Evolutionary conservation across 73 alveolate species (phyloP).

Genomic region (Stentor coeruleus): DNA sequence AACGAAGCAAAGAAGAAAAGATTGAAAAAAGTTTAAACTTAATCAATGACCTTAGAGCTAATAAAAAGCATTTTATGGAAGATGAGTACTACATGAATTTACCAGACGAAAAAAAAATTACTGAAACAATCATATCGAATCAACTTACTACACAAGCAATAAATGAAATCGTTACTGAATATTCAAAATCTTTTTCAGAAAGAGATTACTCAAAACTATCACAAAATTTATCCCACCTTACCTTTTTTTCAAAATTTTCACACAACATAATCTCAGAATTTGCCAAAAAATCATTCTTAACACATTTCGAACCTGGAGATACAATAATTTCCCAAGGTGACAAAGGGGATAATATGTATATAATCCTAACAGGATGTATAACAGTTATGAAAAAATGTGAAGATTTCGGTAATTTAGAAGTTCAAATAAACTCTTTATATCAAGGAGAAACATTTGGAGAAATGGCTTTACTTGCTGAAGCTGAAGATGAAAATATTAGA

Average conservation of each 20-base stretch:
- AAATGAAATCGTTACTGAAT: neutral
- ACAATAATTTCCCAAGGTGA: neutral
- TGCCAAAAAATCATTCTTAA: neutral
- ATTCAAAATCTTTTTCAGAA: neutral
- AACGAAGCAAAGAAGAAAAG: neutral
- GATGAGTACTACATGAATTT: neutral
- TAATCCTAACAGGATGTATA: neutral
- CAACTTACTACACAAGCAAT: neutral
- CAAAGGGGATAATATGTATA: conserved; percentile 2
- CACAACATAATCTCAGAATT: neutral
- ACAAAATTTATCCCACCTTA: neutral
- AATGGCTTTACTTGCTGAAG: neutral
- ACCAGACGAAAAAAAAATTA: neutral
- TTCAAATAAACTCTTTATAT: neutral
- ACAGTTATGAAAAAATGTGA: neutral
- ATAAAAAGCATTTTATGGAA: too few species aligned
- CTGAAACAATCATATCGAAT: neutral
- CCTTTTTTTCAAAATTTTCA: conserved; percentile 11
- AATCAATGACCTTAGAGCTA: neutral
- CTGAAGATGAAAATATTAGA: neutral
- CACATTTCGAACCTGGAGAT: neutral
- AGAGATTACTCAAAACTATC: neutral
- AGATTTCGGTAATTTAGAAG: neutral
- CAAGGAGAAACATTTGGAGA: conserved; percentile 23
- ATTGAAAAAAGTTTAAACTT: neutral